These are phyloP conservation scores for Irpex sp. DNA, from an alignment of 1,284 basidiomycete species.

Conservation along the genomic window DNA sequence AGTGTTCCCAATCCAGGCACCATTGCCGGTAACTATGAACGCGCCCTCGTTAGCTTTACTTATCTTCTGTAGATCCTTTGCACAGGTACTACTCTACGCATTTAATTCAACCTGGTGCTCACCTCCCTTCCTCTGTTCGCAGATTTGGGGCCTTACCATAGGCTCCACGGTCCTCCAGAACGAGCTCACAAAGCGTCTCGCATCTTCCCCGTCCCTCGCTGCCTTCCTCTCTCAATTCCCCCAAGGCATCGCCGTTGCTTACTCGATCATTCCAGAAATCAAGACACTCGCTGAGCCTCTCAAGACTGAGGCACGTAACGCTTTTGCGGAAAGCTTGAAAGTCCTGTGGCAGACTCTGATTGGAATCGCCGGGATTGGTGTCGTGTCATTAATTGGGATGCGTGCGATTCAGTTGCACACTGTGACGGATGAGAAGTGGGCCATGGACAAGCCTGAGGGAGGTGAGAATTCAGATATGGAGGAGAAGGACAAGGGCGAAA, in stretches of 20 bases:
- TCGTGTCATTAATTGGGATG: background rate
- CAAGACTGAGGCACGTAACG: background rate
- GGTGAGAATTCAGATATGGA: background rate
- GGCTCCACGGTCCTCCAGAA: background rate
- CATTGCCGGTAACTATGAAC: slow-evolving; percentile 3
- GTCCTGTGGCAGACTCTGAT: background rate
- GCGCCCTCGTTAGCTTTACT: slow-evolving; percentile 3
- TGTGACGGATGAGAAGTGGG: background rate
- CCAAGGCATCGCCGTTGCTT: background rate
- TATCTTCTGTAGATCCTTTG: slow-evolving; percentile 2
- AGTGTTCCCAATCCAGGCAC: slow-evolving; percentile 4
- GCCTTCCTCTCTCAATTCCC: background rate
- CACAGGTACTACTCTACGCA: background rate
- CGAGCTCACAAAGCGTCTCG: background rate
- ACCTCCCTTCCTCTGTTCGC: background rate
- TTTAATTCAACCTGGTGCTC: background rate
- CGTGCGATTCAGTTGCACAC: background rate
- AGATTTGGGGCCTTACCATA: background rate
- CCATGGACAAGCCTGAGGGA: background rate
- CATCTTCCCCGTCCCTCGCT: background rate
- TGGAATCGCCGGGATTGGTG: background rate
- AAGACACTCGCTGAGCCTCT: background rate
- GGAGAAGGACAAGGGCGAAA: background rate
- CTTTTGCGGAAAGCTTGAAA: background rate
- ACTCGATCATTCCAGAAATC: background rate